phyloP scores from a whole-genome alignment of 192 early-diverging fungal genomes.

The Umbelopsis sp. region DNA sequence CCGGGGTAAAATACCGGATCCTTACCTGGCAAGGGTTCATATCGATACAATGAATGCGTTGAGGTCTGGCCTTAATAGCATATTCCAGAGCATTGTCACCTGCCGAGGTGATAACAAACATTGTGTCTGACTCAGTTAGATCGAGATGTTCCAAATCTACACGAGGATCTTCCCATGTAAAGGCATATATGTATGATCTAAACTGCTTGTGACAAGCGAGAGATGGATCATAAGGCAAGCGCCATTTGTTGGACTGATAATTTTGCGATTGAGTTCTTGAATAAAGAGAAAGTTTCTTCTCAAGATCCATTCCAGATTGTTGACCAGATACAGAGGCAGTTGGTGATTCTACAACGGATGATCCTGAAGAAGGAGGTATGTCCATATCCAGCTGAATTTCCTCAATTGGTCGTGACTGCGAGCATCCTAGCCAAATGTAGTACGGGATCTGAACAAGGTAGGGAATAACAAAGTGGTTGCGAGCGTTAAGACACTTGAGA shows the following conservation, averaged over 20 bases:
- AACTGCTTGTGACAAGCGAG: slow-evolving; percentile 68
- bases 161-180: slow-evolving; percentile 86
- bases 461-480: slow-evolving; percentile 76
- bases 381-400: neutral
- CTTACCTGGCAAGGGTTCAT: slow-evolving; percentile 85
- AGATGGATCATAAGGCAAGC: slow-evolving; percentile 56
- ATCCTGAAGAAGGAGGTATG: neutral
- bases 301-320: neutral
- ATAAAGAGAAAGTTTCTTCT: neutral
- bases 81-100: slow-evolving; percentile 85
- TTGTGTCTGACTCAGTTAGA: slow-evolving; percentile 62
- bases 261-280: slow-evolving; percentile 19
- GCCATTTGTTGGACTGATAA: slow-evolving; percentile 43
- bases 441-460: slow-evolving; percentile 79
- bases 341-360: slow-evolving; percentile 6
- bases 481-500: slow-evolving; percentile 69
- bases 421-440: slow-evolving; percentile 82
- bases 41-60: slow-evolving; percentile 78
- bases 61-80: slow-evolving; percentile 65
- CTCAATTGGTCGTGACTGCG: slow-evolving; percentile 39
- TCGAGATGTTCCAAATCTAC: slow-evolving; percentile 72
- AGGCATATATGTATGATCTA: slow-evolving; percentile 83
- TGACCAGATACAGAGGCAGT: slow-evolving; percentile 19
- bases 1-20: neutral
- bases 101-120: slow-evolving; percentile 83